Base-by-base conservation (phyloP, 164 flowering plant species). In the Sedum album region DNA sequence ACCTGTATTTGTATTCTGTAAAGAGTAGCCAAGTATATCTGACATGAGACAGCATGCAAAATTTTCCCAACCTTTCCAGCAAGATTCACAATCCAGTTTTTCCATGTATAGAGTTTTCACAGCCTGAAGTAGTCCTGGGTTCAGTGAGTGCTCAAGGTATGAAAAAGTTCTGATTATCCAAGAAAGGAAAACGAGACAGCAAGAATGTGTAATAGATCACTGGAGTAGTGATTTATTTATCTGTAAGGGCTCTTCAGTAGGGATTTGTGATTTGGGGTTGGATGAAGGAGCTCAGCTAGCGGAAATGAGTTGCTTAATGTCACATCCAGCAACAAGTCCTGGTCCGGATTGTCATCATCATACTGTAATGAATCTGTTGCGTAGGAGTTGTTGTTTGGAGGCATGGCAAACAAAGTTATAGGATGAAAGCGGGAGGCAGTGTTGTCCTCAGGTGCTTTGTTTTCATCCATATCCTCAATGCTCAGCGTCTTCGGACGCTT, bases 281-380 rank as follows among this genome's bases (percentile, higher is more conserved):
- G 77, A 48, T 8, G 46, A 17, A 93, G 85, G 61, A 91, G 96
- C 76, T 94, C 97, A 66, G 98, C 97, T 74, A 89, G 82, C 1
- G 96, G 86, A 63, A 94, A 89, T 36, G 86, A 85, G 60, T 86
- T 74, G 67, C 82, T 82, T 53, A 87, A 83, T 65, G 95, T 97
- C 39, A 94, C 78, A 63, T 89, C 91, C 46, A 91, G 79, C 67
- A 91, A 89, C 74, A 94, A 73, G 80, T 89, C 97, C 75, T 88
- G 92, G 63, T 86, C 94, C 21, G 83, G 80, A 74, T 71, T 84
- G 49, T 88, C 94, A 67, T 85, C 89, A 0, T 71, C 79, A 74
- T 78, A 79, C 49, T 79, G 75, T 46, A 82, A 76, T 69, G 88
- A 79, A 49, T 86, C 96, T 60, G 85, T 77, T 82, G 81, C 76